Percentiles rank a stretch among this genome's conserved stretches.
These are phyloP conservation scores for Jatropha multifida DNA, from an alignment of 441 rosid species.

Conservation along the genomic window DNA sequence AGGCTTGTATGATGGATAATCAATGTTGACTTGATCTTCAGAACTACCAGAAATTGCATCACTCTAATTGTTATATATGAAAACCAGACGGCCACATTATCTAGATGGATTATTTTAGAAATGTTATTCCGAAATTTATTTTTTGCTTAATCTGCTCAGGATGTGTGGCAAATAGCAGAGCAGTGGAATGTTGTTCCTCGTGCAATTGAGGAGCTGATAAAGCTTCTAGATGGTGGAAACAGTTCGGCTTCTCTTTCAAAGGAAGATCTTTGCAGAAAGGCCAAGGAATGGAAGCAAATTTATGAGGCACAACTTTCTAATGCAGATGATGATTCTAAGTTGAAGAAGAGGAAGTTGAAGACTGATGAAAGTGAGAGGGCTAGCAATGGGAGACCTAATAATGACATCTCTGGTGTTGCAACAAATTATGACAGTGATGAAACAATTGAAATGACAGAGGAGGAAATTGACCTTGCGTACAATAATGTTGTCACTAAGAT, in stretches of 20 bases:
- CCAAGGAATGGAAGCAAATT: conserved; percentile 55
- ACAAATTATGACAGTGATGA: conserved; percentile 74
- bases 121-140: conserved; percentile 3
- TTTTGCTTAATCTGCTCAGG: conserved; percentile 39
- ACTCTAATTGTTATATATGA: neutral
- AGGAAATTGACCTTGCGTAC: conserved; percentile 68
- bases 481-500: conserved; percentile 38
- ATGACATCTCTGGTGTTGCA: conserved; percentile 23
- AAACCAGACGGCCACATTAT: neutral
- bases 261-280: conserved; percentile 54
- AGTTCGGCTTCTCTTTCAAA: conserved; percentile 35
- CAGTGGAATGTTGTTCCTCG: conserved; percentile 90
- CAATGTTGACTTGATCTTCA: neutral
- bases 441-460: conserved; percentile 94
- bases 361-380: conserved; percentile 18
- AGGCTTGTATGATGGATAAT: neutral
- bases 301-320: conserved; percentile 57
- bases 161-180: conserved; percentile 46
- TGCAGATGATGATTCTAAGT: conserved; percentile 20
- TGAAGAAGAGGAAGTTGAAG: conserved; percentile 26
- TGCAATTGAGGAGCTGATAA: conserved; percentile 71
- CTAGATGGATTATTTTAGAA: neutral
- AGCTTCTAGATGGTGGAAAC: conserved; percentile 39
- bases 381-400: conserved; percentile 19
- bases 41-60: conserved; percentile 2